Conservation (phyloP, 1,284 basidiomycete species). For the Ceratobasidium sp. region DNA sequence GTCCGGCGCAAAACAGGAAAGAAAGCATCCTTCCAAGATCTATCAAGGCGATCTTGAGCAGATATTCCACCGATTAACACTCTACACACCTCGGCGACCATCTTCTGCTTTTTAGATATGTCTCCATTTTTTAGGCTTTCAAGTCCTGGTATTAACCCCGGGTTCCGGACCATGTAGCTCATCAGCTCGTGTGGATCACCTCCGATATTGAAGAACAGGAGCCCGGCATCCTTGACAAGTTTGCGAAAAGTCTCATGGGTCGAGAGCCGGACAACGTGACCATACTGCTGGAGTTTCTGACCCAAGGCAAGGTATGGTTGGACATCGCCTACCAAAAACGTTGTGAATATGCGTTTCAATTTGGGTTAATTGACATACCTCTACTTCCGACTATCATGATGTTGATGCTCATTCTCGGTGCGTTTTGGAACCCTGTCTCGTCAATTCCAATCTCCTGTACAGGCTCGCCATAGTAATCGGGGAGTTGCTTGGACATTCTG, state of each 20-base stretch:
- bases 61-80: too few relatives aligned
- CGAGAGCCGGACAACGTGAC: slow-evolving; percentile 68
- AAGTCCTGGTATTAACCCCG: slow-evolving; percentile 58
- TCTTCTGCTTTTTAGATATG: slow-evolving; percentile 56
- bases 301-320: slow-evolving; percentile 73
- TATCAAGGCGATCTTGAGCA: slow-evolving; percentile 40
- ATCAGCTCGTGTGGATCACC: slow-evolving; percentile 65
- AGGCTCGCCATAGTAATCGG: not conserved
- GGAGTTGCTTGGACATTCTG: not conserved
- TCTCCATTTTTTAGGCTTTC: slow-evolving; percentile 58
- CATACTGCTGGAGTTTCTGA: slow-evolving; percentile 58
- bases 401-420: slow-evolving; percentile 61
- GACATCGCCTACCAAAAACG: slow-evolving; percentile 60
- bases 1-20: slow-evolving; percentile 58
- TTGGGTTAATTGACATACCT: slow-evolving; percentile 52
- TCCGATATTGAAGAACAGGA: slow-evolving; percentile 65
- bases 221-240: slow-evolving; percentile 59
- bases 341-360: not conserved
- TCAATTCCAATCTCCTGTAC: slow-evolving; percentile 3
- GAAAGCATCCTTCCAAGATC: slow-evolving; percentile 67
- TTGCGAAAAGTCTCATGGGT: slow-evolving; percentile 67
- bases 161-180: slow-evolving; percentile 66
- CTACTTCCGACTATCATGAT: slow-evolving; percentile 69
- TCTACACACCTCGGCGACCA: slow-evolving; percentile 54
- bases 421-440: slow-evolving; percentile 39